phyloP scores from a whole-genome alignment of 768 basidiomycete species.

The Ramaria rubella region DNA sequence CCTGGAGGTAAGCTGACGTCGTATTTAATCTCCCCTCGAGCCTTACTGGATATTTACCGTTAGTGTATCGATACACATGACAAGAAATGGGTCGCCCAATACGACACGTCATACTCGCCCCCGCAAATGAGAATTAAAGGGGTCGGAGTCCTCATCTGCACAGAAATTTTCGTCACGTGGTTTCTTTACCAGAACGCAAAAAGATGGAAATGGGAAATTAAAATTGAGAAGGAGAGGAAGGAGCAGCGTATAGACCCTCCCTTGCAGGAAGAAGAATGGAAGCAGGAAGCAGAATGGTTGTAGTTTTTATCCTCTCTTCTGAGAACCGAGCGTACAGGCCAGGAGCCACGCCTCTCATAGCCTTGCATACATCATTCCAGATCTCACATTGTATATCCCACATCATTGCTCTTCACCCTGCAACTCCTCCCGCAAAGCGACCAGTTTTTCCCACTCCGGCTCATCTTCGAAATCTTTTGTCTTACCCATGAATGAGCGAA shows the following conservation, averaged over 20 bases:
- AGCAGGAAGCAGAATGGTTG: background rate
- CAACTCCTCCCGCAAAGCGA: constrained; percentile 60
- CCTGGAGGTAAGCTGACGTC: constrained; percentile 14
- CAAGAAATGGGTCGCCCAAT: constrained; percentile 8
- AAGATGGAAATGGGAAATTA: constrained; percentile 11
- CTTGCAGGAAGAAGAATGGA: too few relatives aligned
- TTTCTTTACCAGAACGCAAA: constrained; percentile 9
- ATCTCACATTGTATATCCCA: constrained; percentile 5
- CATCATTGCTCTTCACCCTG: constrained; percentile 30
- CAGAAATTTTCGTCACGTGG: constrained; percentile 9
- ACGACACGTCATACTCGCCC: constrained; percentile 2
- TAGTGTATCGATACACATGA: constrained; percentile 10
- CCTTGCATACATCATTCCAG: background rate
- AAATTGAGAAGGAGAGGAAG: constrained; percentile 4
- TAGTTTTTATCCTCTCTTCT: background rate
- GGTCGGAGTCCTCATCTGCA: constrained; percentile 8
- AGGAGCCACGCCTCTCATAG: background rate
- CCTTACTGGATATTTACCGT: constrained; percentile 17
- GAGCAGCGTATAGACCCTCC: background rate
- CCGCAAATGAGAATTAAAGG: constrained; percentile 10
- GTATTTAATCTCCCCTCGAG: constrained; percentile 11
- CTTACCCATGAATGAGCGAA: constrained; percentile 83
- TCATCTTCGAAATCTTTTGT: constrained; percentile 82
- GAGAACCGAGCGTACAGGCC: background rate
- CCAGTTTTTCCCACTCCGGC: constrained; percentile 69